phyloP scores from a whole-genome alignment of 495 filamentous ascomycete genomes.

The Bacidia rubella region DNA sequence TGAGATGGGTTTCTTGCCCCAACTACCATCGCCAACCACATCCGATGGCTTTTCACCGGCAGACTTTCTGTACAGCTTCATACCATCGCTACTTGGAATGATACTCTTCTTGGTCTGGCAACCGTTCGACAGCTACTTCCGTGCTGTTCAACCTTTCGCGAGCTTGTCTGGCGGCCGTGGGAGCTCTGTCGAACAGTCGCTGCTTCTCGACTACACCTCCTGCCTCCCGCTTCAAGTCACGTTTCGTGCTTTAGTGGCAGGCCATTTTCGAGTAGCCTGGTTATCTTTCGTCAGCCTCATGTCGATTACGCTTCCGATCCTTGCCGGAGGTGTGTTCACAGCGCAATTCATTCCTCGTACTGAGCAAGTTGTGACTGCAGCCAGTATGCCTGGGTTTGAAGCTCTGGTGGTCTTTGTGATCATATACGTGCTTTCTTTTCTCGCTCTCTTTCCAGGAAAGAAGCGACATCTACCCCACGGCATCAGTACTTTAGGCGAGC shows the following conservation, averaged over 20 bases:
- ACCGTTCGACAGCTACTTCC: conserved; percentile 59
- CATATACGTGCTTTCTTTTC: conserved; percentile 51
- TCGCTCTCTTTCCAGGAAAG: conserved; percentile 42
- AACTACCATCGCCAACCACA: conserved; percentile 45
- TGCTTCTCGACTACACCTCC: conserved; percentile 62
- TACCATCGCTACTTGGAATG: conserved; percentile 65
- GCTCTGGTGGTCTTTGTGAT: conserved; percentile 51
- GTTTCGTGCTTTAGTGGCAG: conserved; percentile 44
- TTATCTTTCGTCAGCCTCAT: conserved; percentile 51
- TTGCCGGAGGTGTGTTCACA: conserved; percentile 71
- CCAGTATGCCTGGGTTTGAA: conserved; percentile 54
- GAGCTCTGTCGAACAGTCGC: conserved; percentile 47
- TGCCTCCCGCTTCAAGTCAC: conserved; percentile 51
- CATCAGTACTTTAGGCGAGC: conserved; percentile 55
- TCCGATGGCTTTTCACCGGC: conserved; percentile 61
- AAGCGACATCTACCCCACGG: conserved; percentile 54
- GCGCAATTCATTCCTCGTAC: conserved; percentile 47
- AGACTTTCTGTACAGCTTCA: conserved; percentile 77
- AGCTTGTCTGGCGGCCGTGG: conserved; percentile 45
- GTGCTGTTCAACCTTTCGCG: conserved; percentile 63
- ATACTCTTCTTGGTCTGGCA: conserved; percentile 66
- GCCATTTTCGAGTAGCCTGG: conserved; percentile 58
- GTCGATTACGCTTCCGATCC: conserved; percentile 54
- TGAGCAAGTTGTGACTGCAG: conserved; percentile 48
- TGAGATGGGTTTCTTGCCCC: conserved; percentile 54